Percentiles rank a stretch among this genome's conserved stretches.
These are phyloP conservation scores for Gracilaria gracilis DNA, from an alignment of 23 red algal species.

Conservation along the genomic window DNA sequence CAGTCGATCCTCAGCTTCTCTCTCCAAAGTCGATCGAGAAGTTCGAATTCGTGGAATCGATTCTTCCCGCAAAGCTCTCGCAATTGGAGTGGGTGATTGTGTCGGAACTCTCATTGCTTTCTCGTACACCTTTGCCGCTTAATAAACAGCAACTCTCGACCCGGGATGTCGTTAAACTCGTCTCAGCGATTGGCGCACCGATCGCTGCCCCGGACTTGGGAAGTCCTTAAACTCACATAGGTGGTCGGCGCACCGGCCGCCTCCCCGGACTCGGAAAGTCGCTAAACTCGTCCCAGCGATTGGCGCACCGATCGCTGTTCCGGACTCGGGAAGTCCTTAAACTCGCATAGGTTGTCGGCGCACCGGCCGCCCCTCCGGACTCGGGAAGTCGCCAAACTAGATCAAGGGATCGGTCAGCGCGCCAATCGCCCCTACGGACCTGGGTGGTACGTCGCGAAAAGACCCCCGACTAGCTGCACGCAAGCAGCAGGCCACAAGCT, in stretches of 20 bases:
- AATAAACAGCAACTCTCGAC: too few species aligned
- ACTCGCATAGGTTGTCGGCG: too few species aligned
- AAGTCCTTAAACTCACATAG: too few species aligned
- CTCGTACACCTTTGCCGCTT: not conserved
- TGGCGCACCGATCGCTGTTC: too few species aligned
- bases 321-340: too few species aligned
- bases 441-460: not conserved
- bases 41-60: not conserved
- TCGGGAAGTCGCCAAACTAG: constrained; percentile 1
- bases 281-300: too few species aligned
- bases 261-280: too few species aligned
- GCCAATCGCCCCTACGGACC: constrained; percentile 16
- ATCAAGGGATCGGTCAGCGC: not conserved
- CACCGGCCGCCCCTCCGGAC: not conserved
- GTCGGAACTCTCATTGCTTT: not conserved
- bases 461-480: not conserved
- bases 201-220: too few species aligned
- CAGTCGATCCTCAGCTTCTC: not conserved
- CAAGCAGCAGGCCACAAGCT: not conserved
- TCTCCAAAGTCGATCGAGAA: not conserved
- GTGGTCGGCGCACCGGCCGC: too few species aligned
- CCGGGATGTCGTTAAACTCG: too few species aligned
- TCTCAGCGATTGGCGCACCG: too few species aligned
- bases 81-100: not conserved
- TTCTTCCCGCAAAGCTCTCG: not conserved